These are phyloP conservation scores for Podaxis mareebaensis DNA, from an alignment of 768 basidiomycete genomes.

Conservation along the genomic window DNA sequence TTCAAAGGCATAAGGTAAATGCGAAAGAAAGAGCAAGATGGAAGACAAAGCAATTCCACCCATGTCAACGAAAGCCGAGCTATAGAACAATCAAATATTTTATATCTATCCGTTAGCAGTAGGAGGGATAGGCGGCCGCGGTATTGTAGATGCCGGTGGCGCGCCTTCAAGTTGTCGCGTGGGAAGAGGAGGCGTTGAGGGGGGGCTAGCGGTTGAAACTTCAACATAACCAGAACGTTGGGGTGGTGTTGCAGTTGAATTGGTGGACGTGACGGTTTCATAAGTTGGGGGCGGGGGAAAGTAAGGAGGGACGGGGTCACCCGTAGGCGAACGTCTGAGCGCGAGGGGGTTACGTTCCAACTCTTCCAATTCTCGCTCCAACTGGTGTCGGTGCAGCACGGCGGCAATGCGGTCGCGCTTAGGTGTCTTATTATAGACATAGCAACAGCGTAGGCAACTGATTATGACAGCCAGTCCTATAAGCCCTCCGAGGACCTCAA, in stretches of 20 bases:
- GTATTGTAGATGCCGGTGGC: slow-evolving; percentile 15
- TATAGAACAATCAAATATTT: neutral
- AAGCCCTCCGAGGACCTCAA: slow-evolving; percentile 47
- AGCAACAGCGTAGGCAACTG: slow-evolving; percentile 40
- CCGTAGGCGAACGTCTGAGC: slow-evolving; percentile 29
- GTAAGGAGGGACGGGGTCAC: slow-evolving; percentile 54
- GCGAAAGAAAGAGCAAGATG: neutral
- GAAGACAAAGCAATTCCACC: neutral
- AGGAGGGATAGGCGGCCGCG: slow-evolving; percentile 15
- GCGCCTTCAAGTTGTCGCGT: neutral
- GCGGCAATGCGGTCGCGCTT: slow-evolving; percentile 43
- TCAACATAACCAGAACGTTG: slow-evolving; percentile 19
- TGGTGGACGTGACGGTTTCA: slow-evolving; percentile 16
- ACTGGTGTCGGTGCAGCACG: slow-evolving; percentile 42
- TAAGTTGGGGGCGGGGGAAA: slow-evolving; percentile 52
- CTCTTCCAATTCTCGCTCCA: slow-evolving; percentile 54
- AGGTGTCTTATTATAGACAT: slow-evolving; percentile 46
- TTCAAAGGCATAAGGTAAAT: neutral
- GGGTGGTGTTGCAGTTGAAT: neutral
- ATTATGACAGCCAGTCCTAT: slow-evolving; percentile 35
- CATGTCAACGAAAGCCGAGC: neutral
- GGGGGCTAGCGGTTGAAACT: slow-evolving; percentile 18
- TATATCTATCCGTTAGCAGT: slow-evolving; percentile 21
- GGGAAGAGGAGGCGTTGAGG: slow-evolving; percentile 8
- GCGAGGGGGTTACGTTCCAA: slow-evolving; percentile 37